Conservation (phyloP, 2,329 filamentous ascomycete genomes). For the Colletotrichum abscissum region DNA sequence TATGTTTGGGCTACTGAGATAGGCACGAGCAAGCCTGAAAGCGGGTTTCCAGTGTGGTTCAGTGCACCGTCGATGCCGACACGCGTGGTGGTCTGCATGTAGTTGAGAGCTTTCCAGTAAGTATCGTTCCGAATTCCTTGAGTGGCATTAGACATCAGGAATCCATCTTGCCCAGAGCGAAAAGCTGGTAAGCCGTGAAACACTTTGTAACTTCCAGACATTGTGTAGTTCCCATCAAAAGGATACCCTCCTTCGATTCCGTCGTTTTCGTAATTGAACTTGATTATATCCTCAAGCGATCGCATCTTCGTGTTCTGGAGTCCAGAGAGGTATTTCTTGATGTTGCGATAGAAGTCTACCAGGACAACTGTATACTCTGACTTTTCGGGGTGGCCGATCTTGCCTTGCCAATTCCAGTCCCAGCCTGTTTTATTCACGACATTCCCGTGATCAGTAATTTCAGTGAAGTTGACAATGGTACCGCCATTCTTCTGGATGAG, state of each 20-base stretch:
- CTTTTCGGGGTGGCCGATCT: slow-evolving; percentile 64
- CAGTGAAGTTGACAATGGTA: slow-evolving; percentile 75
- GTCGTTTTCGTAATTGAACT: slow-evolving; percentile 72
- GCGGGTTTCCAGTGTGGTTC: slow-evolving; percentile 48
- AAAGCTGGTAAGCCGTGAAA: slow-evolving; percentile 64
- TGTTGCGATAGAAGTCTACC: slow-evolving; percentile 73
- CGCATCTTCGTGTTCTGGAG: slow-evolving; percentile 70
- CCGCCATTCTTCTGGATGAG: slow-evolving; percentile 71
- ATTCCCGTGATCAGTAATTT: slow-evolving; percentile 70
- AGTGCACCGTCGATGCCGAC: slow-evolving; percentile 74
- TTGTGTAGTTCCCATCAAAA: not conserved
- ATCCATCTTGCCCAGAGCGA: slow-evolving; percentile 76
- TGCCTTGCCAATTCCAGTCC: slow-evolving; percentile 74
- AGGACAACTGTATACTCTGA: slow-evolving; percentile 80
- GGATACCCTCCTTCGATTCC: slow-evolving; percentile 75
- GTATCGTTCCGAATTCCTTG: slow-evolving; percentile 71
- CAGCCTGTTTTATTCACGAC: slow-evolving; percentile 74
- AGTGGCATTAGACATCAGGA: slow-evolving; percentile 70
- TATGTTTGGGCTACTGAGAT: slow-evolving; percentile 74
- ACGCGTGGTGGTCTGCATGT: slow-evolving; percentile 68
- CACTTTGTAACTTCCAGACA: slow-evolving; percentile 38
- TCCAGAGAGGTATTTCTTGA: slow-evolving; percentile 70
- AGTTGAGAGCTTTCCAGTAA: slow-evolving; percentile 74
- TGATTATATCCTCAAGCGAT: slow-evolving; percentile 71
- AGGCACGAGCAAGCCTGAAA: slow-evolving; percentile 75